A percentile compares a stretch with the other conserved stretches of the same genome.
phyloP scores from a whole-genome alignment of 2,329 filamentous ascomycete genomes.

The Alternaria tenuissima region DNA sequence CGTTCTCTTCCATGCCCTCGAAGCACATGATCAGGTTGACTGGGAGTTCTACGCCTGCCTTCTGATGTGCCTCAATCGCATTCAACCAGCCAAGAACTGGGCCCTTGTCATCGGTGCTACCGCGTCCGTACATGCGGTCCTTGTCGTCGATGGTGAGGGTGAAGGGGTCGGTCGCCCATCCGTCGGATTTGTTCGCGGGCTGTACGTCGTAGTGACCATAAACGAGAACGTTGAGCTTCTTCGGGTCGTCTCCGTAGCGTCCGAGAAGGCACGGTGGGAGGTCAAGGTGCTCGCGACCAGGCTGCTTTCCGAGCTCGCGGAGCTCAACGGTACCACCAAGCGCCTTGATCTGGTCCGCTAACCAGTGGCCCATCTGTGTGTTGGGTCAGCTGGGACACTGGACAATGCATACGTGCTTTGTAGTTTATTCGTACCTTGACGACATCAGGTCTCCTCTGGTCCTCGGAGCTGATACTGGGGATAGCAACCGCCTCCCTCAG shows the following conservation, averaged over 20 bases:
- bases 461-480: slow-evolving; percentile 92
- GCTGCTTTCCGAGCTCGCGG: slow-evolving; percentile 88
- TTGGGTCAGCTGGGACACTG: slow-evolving; percentile 1
- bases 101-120: slow-evolving; percentile 97
- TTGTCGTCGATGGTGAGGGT: slow-evolving; percentile 86
- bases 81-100: slow-evolving; percentile 98
- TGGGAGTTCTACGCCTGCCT: slow-evolving; percentile 91
- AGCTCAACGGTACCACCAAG: slow-evolving; percentile 90
- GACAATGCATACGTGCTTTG: background rate
- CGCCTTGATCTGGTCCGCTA: slow-evolving; percentile 80
- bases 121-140: slow-evolving; percentile 94
- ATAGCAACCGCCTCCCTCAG: slow-evolving; percentile 93
- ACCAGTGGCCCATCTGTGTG: slow-evolving; percentile 83
- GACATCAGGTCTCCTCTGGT: slow-evolving; percentile 87
- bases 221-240: slow-evolving; percentile 92
- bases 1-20: slow-evolving; percentile 99
- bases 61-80: slow-evolving; percentile 96
- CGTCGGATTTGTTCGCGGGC: slow-evolving; percentile 89
- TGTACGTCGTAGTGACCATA: slow-evolving; percentile 99
- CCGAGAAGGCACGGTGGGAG: slow-evolving; percentile 92
- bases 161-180: slow-evolving; percentile 96
- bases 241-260: slow-evolving; percentile 89
- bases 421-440: slow-evolving; percentile 65
- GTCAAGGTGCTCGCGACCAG: slow-evolving; percentile 86
- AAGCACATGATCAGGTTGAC: slow-evolving; percentile 99